Evolutionary conservation across 495 filamentous ascomycete species (phyloP), one percentile per base, ranked within the genome.

Genomic region (Cercophora sp.): DNA sequence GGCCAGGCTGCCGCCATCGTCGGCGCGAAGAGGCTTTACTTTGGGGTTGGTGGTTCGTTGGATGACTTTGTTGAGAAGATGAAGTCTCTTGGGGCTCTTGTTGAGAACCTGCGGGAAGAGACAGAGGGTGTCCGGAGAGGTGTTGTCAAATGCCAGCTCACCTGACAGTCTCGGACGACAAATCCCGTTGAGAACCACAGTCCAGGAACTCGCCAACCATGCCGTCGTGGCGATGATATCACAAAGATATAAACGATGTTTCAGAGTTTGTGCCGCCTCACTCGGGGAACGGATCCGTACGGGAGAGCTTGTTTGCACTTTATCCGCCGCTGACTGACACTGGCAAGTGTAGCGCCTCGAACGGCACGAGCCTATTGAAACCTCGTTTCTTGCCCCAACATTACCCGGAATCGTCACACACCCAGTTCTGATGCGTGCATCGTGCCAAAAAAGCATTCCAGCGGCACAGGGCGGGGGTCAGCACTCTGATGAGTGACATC

Each of bases 1-100:
- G 62, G 67, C 1, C 60, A 60, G 31, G 80, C 79, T 25, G 79
- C 76, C 50, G 89, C 89, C 5, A 66, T 96, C n/a, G 75, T 98
- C 1, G 93, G 84, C 4, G 93, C 93, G 2, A 98, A 98, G 73
- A 82, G 83, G 67, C 82, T 96, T 2, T 98, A 98, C 67, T 98
- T 98, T 62, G 93, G 93, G 4, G 93, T 98, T 48, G 93, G 93
- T 2, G 93, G 93, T 16, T 89, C 90, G 16, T 81, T 98, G 35
- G 86, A 92, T 65, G 91, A 92, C 61, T 96, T 98, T 64, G 76
- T 90, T 44, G 69, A 77, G 25, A 78, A 79, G 54, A 72, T 89
- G 51, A 66, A 72, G 48, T 74, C 65, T 18, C 70, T 77, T 23
- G 82, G 81, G 18, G 80, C 73, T 8, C 66, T 71, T 27, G 81